Percentiles rank a stretch among this genome's conserved stretches.
These are phyloP conservation scores for Talaromyces adpressus DNA, from an alignment of 495 filamentous ascomycete species.

Conservation along the genomic window DNA sequence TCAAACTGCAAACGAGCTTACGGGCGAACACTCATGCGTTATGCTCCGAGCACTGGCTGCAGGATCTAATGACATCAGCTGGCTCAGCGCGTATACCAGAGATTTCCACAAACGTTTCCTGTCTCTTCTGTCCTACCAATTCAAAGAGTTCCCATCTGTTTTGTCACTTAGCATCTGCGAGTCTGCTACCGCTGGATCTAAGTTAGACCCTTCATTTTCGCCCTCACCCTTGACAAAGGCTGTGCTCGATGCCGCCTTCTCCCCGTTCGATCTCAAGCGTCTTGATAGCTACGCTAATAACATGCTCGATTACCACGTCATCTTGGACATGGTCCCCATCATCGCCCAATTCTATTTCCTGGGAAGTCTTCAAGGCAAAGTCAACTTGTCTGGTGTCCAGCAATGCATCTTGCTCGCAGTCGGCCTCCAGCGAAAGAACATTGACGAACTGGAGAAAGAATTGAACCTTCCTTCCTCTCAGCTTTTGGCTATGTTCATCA, in stretches of 20 bases:
- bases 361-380: conserved; percentile 55
- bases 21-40: conserved; percentile 94
- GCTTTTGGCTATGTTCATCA: conserved; percentile 92
- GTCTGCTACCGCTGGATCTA: conserved; percentile 68
- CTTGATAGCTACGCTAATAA: conserved; percentile 94
- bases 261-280: conserved; percentile 89
- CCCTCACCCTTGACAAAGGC: conserved; percentile 53
- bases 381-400: conserved; percentile 73
- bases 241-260: conserved; percentile 67
- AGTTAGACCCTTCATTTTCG: conserved; percentile 41
- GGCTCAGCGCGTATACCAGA: conserved; percentile 82
- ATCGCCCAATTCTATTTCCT: conserved; percentile 79
- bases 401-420: conserved; percentile 80
- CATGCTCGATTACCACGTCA: conserved; percentile 94
- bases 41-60: conserved; percentile 74
- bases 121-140: conserved; percentile 81
- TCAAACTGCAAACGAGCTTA: conserved; percentile 93
- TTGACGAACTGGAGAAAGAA: conserved; percentile 78
- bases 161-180: conserved; percentile 85
- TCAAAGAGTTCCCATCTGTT: conserved; percentile 75
- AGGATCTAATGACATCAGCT: conserved; percentile 59
- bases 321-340: conserved; percentile 82
- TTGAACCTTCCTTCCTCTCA: conserved; percentile 66
- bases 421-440: conserved; percentile 78
- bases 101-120: conserved; percentile 94